Evolutionary conservation across 2,329 filamentous ascomycete genomes (phyloP).

Genomic region (Fusarium buxicola): DNA sequence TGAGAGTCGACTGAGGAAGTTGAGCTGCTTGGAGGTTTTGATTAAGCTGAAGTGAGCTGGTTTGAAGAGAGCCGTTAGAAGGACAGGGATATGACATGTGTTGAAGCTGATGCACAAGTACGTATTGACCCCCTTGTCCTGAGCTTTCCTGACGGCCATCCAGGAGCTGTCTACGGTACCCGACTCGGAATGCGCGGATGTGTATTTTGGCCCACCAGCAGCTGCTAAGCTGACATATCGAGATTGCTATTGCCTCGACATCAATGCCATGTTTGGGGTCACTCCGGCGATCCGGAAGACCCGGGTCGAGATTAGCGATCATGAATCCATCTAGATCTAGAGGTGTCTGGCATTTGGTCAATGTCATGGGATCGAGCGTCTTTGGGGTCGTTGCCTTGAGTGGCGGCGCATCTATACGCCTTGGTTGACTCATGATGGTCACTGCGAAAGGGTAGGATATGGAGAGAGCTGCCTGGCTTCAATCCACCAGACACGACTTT

Average conservation of each 20-base stretch:
- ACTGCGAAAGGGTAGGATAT: not conserved
- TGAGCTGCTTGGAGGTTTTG: constrained; percentile 64
- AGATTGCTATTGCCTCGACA: constrained; percentile 10
- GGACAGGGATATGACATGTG: constrained; percentile 11
- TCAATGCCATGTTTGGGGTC: not conserved
- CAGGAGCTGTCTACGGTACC: constrained; percentile 12
- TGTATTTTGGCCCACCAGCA: constrained; percentile 12
- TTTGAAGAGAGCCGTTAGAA: constrained; percentile 13
- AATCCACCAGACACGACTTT: constrained; percentile 8
- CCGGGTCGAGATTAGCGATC: constrained; percentile 13
- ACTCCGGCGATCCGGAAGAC: constrained; percentile 13
- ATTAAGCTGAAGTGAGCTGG: constrained; percentile 58
- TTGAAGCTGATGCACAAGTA: constrained; percentile 13
- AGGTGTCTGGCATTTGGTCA: constrained; percentile 11
- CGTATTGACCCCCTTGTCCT: constrained; percentile 14
- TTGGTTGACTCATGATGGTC: not conserved
- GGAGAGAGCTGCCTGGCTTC: constrained; percentile 6
- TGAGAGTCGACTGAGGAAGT: constrained; percentile 58
- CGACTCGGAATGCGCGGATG: constrained; percentile 36
- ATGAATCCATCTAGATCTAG: constrained; percentile 23
- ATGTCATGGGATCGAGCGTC: constrained; percentile 1
- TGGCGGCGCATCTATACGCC: not conserved
- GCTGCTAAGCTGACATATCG: constrained; percentile 28
- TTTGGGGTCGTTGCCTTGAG: not conserved
- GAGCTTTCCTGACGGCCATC: constrained; percentile 20